A percentile compares a stretch with the other conserved stretches of the same genome.
phyloP scores from a whole-genome alignment of 179 eudicot genomes.

The Beta corolliflora region DNA sequence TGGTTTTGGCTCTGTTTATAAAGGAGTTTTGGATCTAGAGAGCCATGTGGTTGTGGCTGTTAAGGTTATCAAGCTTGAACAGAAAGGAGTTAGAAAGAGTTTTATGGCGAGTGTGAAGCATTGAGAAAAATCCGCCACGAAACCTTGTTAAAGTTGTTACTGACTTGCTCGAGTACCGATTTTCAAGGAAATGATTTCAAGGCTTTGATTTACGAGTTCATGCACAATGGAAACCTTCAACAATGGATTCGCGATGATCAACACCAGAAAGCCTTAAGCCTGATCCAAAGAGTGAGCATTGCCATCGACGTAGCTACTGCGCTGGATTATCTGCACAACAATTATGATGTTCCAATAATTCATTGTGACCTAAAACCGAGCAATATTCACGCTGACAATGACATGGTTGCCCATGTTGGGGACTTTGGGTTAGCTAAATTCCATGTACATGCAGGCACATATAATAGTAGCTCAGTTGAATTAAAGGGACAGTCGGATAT shows the following conservation, averaged over 20 bases:
- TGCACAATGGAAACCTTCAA: slow-evolving; percentile 19
- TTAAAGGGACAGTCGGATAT: slow-evolving; percentile 27
- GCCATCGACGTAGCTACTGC: slow-evolving; percentile 15
- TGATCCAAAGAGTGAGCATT: slow-evolving; percentile 11
- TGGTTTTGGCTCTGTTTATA: slow-evolving; percentile 3
- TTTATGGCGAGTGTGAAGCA: slow-evolving; percentile 25
- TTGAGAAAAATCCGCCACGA: slow-evolving; percentile 12
- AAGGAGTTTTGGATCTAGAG: not conserved
- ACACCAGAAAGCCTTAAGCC: not conserved
- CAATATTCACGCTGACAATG: slow-evolving; percentile 16
- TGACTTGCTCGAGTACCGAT: slow-evolving; percentile 20
- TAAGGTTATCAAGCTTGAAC: slow-evolving; percentile 19
- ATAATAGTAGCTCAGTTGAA: slow-evolving; percentile 11
- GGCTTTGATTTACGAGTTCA: slow-evolving; percentile 17
- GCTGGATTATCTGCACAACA: slow-evolving; percentile 15
- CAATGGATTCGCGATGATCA: not conserved
- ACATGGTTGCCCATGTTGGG: slow-evolving; percentile 29
- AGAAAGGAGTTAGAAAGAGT: slow-evolving; percentile 8
- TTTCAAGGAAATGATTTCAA: slow-evolving; percentile 23
- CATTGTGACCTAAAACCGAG: slow-evolving; percentile 21
- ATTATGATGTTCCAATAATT: not conserved
- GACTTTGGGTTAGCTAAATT: slow-evolving; percentile 20
- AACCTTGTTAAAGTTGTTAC: slow-evolving; percentile 22
- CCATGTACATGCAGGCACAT: not conserved
- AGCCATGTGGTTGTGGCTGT: slow-evolving; percentile 13